phyloP scores from a whole-genome alignment of 1,284 basidiomycete species.

The Puccinia horiana region DNA sequence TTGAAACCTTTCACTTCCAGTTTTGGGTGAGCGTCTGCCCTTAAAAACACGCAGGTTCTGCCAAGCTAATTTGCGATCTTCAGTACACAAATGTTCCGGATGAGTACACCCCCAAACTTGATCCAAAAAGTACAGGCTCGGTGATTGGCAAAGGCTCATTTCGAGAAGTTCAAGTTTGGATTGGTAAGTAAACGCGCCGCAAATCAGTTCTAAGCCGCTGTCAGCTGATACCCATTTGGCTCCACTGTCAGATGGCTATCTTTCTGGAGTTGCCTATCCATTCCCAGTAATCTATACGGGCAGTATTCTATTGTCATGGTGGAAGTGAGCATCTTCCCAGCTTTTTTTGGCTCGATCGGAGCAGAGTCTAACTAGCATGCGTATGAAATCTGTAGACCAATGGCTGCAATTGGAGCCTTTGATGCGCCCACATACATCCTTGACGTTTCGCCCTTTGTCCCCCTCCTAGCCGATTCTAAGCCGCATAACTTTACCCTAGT shows the following conservation, averaged over 20 bases:
- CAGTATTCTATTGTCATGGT: slow-evolving; percentile 70
- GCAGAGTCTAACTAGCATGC: background rate
- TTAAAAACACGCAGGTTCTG: background rate
- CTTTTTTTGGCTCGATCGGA: background rate
- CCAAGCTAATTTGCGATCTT: background rate
- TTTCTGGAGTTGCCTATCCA: slow-evolving; percentile 76
- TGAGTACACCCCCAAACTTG: slow-evolving; percentile 65
- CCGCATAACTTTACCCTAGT: slow-evolving; percentile 71
- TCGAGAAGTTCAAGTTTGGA: slow-evolving; percentile 74
- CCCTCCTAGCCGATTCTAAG: slow-evolving; percentile 69
- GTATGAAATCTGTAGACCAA: slow-evolving; percentile 62
- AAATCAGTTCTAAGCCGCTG: background rate
- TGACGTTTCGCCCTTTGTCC: slow-evolving; percentile 76
- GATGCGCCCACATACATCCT: slow-evolving; percentile 76
- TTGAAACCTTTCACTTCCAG: background rate
- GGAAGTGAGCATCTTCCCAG: slow-evolving; percentile 60
- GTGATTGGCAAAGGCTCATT: slow-evolving; percentile 69
- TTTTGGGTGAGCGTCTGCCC: slow-evolving; percentile 37
- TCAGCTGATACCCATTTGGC: background rate
- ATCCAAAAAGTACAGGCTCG: slow-evolving; percentile 60
- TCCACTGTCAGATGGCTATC: slow-evolving; percentile 62
- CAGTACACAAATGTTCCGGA: slow-evolving; percentile 74
- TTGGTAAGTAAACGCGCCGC: slow-evolving; percentile 59
- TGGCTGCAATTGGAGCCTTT: slow-evolving; percentile 73
- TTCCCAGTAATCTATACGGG: slow-evolving; percentile 78